Base-by-base conservation (phyloP, 1,139 yeast genomes). In the Kazachstania sp. region DNA sequence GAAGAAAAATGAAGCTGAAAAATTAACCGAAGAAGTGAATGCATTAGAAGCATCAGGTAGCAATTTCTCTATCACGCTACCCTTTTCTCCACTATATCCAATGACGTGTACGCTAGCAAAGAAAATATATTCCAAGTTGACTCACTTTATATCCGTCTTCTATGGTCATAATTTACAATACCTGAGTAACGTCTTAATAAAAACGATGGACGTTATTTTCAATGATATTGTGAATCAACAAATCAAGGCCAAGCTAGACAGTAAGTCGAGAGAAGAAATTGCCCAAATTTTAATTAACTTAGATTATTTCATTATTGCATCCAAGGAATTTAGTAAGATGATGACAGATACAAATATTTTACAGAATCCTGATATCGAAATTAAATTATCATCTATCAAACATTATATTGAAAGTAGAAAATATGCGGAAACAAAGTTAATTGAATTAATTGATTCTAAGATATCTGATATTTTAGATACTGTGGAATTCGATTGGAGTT, bases 31-130 rank as follows among this genome's bases (percentile, higher is more conserved):
- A 46, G 68, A 72, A 7, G 72, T 76, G 29, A 57, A 64, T 4
- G 67, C 68, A 39, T 59, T 68, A 1, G 51, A 54, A 3, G 49
- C 49, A n/a, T 56, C 58, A 6, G 58, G 54, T 3, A 48, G 49
- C 16, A 56, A 57, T 2, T 78, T 85, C 61, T 95, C 96, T 0
- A 73, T 81, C n/a, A 74, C 80, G 2, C 72, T 90, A 48, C 97
- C 98, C 3, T 92, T 90, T 62, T 86, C 96, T 50, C 86, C 86
- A 50, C 81, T 87, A 54, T 90, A 87, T 59, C 90, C 94, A 16
- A 83, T 86, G 66, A 81, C 87, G 37, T 90, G 97, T 65, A 77
- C 86, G 29, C 82, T 86, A 41, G 68, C 86, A 20, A 74, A 87
- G 45, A 76, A 79, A 13, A 78, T 84, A 44, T 74, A 88, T 35